Conservation (phyloP, 306 rosid genomes). For the Cucumis hystrix region DNA sequence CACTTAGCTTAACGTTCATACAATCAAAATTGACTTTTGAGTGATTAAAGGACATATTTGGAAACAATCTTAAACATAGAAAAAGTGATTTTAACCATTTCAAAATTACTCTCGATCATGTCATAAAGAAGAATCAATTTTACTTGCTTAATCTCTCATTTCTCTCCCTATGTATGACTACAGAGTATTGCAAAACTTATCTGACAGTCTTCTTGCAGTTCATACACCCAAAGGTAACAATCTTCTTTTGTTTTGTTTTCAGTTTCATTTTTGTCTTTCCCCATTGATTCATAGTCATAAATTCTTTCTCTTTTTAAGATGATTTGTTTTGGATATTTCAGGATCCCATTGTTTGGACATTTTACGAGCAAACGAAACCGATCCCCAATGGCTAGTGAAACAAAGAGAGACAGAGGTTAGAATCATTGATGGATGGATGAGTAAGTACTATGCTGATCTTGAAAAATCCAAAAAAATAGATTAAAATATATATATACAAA, state of each 20-base stretch:
- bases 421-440: constrained; percentile 34
- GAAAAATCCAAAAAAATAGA: neutral
- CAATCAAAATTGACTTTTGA: no score
- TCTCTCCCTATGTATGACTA: neutral
- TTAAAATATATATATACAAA: neutral
- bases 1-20: no score
- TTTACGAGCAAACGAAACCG: constrained; percentile 6
- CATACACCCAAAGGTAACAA: constrained; percentile 1
- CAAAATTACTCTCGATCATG: neutral
- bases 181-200: neutral
- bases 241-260: neutral
- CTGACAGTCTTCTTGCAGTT: constrained; percentile 5
- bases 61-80: no score
- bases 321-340: constrained; percentile 1
- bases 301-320: neutral
- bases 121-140: neutral
- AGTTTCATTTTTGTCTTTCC: neutral
- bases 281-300: neutral
- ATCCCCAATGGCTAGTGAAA: constrained; percentile 35
- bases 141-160: neutral
- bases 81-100: no score
- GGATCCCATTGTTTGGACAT: constrained; percentile 53
- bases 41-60: no score
- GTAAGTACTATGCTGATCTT: constrained; percentile 24
- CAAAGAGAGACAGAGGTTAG: constrained; percentile 22